A percentile compares a stretch with the other conserved stretches of the same genome.
Evolutionary conservation across 306 rosid species (phyloP).

Genomic region (Cucurbita moschata): DNA sequence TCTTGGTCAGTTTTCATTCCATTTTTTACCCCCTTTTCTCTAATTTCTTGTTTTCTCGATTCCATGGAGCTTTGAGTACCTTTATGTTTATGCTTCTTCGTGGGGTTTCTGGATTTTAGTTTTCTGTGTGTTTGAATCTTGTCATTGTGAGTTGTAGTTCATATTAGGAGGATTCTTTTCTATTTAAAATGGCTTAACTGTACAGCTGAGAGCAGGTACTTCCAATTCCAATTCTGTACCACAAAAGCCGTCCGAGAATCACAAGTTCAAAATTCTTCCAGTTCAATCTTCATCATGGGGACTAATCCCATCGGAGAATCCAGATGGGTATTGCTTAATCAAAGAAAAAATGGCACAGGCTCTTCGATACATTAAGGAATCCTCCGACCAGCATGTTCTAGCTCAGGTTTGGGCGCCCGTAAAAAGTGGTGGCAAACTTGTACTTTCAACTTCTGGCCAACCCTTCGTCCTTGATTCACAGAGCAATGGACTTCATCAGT

Average conservation of each 20-base stretch:
- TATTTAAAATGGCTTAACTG: slow-evolving; percentile 14
- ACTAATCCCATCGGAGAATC: slow-evolving; percentile 25
- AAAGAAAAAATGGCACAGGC: slow-evolving; percentile 88
- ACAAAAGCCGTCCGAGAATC: slow-evolving; percentile 31
- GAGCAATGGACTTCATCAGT: slow-evolving; percentile 61
- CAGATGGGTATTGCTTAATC: slow-evolving; percentile 33
- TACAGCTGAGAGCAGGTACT: slow-evolving; percentile 16
- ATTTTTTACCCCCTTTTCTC: not conserved
- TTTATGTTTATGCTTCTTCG: not conserved
- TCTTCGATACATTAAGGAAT: slow-evolving; percentile 53
- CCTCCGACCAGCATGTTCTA: slow-evolving; percentile 50
- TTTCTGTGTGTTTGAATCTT: not conserved
- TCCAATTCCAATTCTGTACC: slow-evolving; percentile 29
- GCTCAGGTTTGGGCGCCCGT: slow-evolving; percentile 94
- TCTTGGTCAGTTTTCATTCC: slow-evolving; percentile 1
- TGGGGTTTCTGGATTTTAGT: not conserved
- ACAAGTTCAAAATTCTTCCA: slow-evolving; percentile 12
- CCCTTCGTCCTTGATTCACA: slow-evolving; percentile 68
- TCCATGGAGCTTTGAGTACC: not conserved
- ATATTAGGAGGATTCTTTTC: slow-evolving; percentile 2
- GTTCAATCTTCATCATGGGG: slow-evolving; percentile 24
- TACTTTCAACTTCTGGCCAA: slow-evolving; percentile 75
- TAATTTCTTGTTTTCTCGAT: too few relatives aligned
- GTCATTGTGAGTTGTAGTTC: not conserved
- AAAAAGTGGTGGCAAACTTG: slow-evolving; percentile 31